Conservation (phyloP, 176 grass and related monocot genomes). For the Juncus effusus region DNA sequence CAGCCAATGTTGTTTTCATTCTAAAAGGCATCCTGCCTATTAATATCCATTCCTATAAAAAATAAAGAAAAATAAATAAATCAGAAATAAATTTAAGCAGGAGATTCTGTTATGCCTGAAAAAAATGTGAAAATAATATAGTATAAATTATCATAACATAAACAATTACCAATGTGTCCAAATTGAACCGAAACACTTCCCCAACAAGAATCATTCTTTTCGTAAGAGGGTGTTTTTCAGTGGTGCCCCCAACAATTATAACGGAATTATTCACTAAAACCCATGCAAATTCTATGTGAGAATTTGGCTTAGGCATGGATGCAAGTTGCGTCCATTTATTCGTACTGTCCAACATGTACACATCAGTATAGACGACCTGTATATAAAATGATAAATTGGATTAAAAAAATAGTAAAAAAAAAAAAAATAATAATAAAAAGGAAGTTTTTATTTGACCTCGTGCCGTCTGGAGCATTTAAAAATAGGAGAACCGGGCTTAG, state of each 20-base stretch:
- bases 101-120: too few relatives aligned
- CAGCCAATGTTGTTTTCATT: slow-evolving; percentile 74
- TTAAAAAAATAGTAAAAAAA: not conserved
- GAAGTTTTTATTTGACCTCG: slow-evolving; percentile 35
- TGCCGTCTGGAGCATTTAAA: slow-evolving; percentile 80
- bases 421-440: not conserved
- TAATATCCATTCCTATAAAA: slow-evolving; percentile 59
- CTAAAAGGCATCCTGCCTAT: slow-evolving; percentile 77
- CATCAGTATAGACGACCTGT: slow-evolving; percentile 71
- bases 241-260: slow-evolving; percentile 69
- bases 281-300: slow-evolving; percentile 88
- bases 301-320: slow-evolving; percentile 81
- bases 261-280: slow-evolving; percentile 68
- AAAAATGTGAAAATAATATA: not conserved
- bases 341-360: slow-evolving; percentile 57
- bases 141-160: too few relatives aligned
- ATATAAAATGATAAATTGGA: not conserved
- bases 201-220: slow-evolving; percentile 95
- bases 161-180: slow-evolving; percentile 53
- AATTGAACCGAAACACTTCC: slow-evolving; percentile 70
- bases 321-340: slow-evolving; percentile 54
- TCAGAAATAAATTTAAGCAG: too few relatives aligned
- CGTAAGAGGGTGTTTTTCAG: slow-evolving; percentile 78
- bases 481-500: slow-evolving; percentile 82
- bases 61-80: not conserved